phyloP scores from a whole-genome alignment of 2,329 filamentous ascomycete genomes.

The Trichoderma asperellum region DNA sequence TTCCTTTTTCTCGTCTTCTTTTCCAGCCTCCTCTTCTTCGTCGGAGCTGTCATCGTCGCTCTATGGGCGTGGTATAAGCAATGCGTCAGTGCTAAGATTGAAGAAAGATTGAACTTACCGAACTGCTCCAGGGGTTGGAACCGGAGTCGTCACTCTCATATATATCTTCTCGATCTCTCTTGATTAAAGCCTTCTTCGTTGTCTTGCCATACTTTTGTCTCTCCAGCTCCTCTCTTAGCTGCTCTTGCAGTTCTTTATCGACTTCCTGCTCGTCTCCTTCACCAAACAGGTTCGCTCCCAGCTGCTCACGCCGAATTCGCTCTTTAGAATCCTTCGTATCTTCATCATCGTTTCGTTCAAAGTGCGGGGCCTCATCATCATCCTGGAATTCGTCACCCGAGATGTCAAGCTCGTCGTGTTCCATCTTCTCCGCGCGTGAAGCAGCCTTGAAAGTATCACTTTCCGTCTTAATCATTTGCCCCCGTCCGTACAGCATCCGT shows the following conservation, averaged over 20 bases:
- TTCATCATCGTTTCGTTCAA: conserved; percentile 81
- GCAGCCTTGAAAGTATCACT: conserved; percentile 65
- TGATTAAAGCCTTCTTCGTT: conserved; percentile 78
- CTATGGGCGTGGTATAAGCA: conserved; percentile 35
- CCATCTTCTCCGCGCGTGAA: conserved; percentile 66
- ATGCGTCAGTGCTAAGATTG: background rate
- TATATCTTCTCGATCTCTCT: conserved; percentile 82
- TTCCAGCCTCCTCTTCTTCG: conserved; percentile 44
- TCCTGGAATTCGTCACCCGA: conserved; percentile 80
- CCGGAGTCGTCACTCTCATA: conserved; percentile 72
- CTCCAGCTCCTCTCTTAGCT: conserved; percentile 69
- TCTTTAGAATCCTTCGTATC: conserved; percentile 73
- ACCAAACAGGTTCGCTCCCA: conserved; percentile 84
- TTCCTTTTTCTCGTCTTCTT: conserved; percentile 52
- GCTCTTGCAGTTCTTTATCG: conserved; percentile 72
- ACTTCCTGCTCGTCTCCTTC: conserved; percentile 71
- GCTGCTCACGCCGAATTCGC: conserved; percentile 76
- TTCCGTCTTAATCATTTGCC: conserved; percentile 69
- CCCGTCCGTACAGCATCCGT: conserved; percentile 54
- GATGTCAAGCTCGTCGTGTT: conserved; percentile 71
- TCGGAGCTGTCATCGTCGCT: conserved; percentile 54
- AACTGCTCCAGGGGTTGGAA: conserved; percentile 48
- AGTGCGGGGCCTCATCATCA: conserved; percentile 77
- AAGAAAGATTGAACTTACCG: conserved; percentile 36
- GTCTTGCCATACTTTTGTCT: conserved; percentile 74